phyloP scores from a whole-genome alignment of 345 rosid species.

The Luvunga scandens region DNA sequence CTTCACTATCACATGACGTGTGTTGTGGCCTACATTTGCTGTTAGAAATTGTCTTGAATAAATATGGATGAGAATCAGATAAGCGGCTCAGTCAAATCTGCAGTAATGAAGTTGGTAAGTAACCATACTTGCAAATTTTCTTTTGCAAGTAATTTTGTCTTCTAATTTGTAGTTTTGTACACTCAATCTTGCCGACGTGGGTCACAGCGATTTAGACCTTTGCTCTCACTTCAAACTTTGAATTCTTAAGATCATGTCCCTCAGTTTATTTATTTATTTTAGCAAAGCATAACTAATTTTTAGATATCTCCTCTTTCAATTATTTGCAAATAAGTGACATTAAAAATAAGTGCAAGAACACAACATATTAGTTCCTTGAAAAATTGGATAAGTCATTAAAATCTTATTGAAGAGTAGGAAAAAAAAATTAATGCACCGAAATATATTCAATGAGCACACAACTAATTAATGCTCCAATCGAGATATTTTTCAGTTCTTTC shows the following conservation, averaged over 20 bases:
- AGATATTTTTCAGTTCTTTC: background rate
- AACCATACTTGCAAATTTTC: background rate
- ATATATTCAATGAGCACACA: background rate
- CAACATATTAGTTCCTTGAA: background rate
- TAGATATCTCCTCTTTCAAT: background rate
- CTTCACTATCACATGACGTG: background rate
- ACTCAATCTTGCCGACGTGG: background rate
- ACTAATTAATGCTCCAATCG: background rate
- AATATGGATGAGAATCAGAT: background rate
- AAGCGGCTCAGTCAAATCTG: slow-evolving; percentile 16
- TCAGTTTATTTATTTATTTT: no score
- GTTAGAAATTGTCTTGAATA: background rate
- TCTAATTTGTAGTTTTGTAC: background rate
- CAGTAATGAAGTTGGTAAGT: background rate
- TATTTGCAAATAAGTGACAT: background rate
- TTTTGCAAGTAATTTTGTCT: background rate
- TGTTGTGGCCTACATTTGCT: background rate
- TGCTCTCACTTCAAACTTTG: background rate
- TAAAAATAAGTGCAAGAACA: background rate
- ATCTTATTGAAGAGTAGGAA: background rate
- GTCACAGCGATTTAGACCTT: background rate
- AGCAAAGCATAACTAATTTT: background rate
- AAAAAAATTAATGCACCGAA: no score
- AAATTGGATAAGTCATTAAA: background rate
- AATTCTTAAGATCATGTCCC: background rate